Percentiles rank a stretch among this genome's conserved stretches.
These are phyloP conservation scores for Gryganskiella cystojenkinii DNA, from an alignment of 192 early-diverging fungal genomes.

Conservation along the genomic window DNA sequence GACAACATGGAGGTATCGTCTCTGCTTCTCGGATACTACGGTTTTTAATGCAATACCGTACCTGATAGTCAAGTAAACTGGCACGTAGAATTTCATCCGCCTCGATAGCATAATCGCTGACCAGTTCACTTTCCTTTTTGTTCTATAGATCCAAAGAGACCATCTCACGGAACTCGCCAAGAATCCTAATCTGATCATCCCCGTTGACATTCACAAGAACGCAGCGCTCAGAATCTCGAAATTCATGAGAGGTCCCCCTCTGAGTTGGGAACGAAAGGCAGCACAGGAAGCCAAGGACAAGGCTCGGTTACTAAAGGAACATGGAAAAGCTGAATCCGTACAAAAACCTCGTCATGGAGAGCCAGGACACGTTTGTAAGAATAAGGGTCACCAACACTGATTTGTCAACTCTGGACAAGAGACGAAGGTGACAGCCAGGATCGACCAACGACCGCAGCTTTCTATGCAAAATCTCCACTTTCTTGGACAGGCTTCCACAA, in stretches of 20 bases:
- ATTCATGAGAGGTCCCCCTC: constrained; percentile 46
- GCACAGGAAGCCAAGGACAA: constrained; percentile 40
- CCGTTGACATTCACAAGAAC: constrained; percentile 50
- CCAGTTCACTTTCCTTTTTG: neutral
- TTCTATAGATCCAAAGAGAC: constrained; percentile 38
- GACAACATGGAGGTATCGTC: constrained; percentile 41
- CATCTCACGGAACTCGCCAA: constrained; percentile 43
- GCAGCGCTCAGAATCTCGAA: constrained; percentile 40
- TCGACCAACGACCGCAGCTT: too few species aligned
- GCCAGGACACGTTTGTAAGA: constrained; percentile 32
- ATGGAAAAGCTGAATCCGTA: too few species aligned
- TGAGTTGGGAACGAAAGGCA: constrained; percentile 49
- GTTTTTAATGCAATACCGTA: neutral
- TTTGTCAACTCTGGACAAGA: too few species aligned
- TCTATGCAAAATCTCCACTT: too few species aligned
- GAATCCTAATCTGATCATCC: constrained; percentile 50
- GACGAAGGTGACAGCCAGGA: too few species aligned
- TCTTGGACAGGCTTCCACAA: too few species aligned
- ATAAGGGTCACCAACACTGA: constrained; percentile 40
- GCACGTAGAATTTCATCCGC: too few species aligned
- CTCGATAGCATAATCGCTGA: too few species aligned
- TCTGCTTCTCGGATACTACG: neutral
- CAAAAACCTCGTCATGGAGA: constrained; percentile 32
- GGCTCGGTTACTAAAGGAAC: constrained; percentile 12
- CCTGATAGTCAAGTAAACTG: too few species aligned